Percentiles rank a stretch among this genome's conserved stretches.
phyloP scores from a whole-genome alignment of 352 stramenopile species.

The Globisporangium lucens region DNA sequence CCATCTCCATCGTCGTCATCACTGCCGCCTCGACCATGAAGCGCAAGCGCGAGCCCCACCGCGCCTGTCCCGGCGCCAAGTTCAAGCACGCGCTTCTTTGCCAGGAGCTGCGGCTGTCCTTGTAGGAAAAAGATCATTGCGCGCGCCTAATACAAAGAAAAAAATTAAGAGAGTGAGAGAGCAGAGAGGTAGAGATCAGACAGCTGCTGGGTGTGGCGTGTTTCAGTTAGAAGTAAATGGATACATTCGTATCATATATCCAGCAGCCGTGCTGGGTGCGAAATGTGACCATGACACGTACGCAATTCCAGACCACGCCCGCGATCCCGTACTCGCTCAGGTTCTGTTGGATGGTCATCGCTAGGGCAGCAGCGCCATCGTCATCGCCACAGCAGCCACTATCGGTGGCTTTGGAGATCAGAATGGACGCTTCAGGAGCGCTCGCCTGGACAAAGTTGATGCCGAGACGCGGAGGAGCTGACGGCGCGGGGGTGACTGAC shows the following conservation, averaged over 20 bases:
- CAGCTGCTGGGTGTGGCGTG: not conserved
- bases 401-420: slow-evolving; percentile 11
- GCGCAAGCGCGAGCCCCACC: slow-evolving; percentile 33
- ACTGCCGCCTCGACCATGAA: not conserved
- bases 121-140: slow-evolving; percentile 44
- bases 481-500: not conserved
- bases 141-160: slow-evolving; percentile 27
- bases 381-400: not conserved
- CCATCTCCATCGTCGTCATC: not conserved
- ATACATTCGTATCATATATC: not conserved
- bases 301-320: slow-evolving; percentile 76
- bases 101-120: slow-evolving; percentile 25
- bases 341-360: slow-evolving; percentile 41
- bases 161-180: slow-evolving; percentile 7
- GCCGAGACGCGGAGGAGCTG: slow-evolving; percentile 30
- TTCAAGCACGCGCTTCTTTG: slow-evolving; percentile 40
- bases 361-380: not conserved
- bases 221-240: not conserved
- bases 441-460: slow-evolving; percentile 62
- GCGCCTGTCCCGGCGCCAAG: slow-evolving; percentile 54
- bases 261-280: not conserved
- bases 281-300: slow-evolving; percentile 22
- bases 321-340: slow-evolving; percentile 47
- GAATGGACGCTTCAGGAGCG: slow-evolving; percentile 26
- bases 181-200: not conserved